Conservation (phyloP, 2,329 filamentous ascomycete genomes). For the Cadophora sp. region DNA sequence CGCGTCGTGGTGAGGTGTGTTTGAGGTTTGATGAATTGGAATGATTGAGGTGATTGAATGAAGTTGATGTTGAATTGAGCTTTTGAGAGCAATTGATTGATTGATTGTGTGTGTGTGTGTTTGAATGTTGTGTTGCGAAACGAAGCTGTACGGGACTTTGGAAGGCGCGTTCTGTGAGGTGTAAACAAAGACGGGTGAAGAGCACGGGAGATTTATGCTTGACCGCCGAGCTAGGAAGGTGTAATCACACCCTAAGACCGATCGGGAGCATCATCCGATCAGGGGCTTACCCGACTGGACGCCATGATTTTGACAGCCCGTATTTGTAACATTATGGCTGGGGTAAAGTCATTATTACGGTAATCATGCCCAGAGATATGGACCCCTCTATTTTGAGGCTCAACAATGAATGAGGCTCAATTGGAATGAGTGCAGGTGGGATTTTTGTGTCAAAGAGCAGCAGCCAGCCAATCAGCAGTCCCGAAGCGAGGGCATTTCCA, state of each 20-base stretch:
- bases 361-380: neutral
- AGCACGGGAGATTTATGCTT: neutral
- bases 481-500: neutral
- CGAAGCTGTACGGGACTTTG: neutral
- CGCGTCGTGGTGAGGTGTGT: neutral
- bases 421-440: no score
- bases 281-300: neutral
- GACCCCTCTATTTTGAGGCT: conserved; percentile 13
- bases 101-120: no score
- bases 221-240: neutral
- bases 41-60: neutral
- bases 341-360: neutral
- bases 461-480: neutral
- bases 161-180: conserved; percentile 7
- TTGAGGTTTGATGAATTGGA: neutral
- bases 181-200: conserved; percentile 3
- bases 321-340: neutral
- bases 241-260: neutral
- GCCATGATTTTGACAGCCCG: neutral
- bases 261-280: neutral
- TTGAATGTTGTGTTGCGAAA: conserved; percentile 7
- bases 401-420: conserved; percentile 4
- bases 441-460: no score
- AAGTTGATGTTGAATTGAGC: conserved; percentile 3
- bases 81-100: conserved; percentile 8